Conservation (phyloP, 2,329 filamentous ascomycete species). For the Fonsecaea multimorphosa region DNA sequence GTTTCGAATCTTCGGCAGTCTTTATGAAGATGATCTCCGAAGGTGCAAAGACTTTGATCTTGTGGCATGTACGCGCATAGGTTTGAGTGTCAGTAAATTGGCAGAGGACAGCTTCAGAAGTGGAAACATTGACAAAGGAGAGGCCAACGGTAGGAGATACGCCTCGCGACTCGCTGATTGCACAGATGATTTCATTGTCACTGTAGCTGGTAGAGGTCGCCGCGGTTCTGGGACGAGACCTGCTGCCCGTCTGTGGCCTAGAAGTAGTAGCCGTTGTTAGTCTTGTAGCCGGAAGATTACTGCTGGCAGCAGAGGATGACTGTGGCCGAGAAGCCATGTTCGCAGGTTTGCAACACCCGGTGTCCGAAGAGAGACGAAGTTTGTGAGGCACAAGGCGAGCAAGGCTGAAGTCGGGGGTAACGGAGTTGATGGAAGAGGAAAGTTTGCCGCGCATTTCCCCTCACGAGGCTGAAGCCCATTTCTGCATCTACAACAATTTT, state of each 20-base stretch:
- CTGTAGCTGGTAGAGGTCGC: constrained; percentile 63
- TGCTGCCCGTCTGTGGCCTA: constrained; percentile 19
- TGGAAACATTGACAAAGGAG: constrained; percentile 84
- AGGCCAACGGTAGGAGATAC: constrained; percentile 83
- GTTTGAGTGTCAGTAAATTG: constrained; percentile 94
- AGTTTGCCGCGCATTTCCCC: not conserved
- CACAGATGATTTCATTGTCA: constrained; percentile 80
- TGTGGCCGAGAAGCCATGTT: constrained; percentile 4
- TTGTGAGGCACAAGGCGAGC: no score
- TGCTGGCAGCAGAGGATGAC: not conserved
- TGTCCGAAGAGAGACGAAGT: no score
- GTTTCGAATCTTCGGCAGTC: constrained; percentile 74
- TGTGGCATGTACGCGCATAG: constrained; percentile 86
- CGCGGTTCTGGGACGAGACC: constrained; percentile 57
- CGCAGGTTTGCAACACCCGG: not conserved
- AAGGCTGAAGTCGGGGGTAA: not conserved
- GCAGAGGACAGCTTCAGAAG: constrained; percentile 81
- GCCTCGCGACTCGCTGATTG: constrained; percentile 84
- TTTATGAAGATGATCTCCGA: constrained; percentile 79
- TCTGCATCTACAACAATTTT: not conserved
- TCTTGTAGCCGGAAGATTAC: not conserved
- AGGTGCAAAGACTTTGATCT: constrained; percentile 79
- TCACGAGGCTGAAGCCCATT: not conserved
- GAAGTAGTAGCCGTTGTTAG: constrained; percentile 15
- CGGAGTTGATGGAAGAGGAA: not conserved